phyloP scores from a whole-genome alignment of 2,329 filamentous ascomycete genomes.

The Trichoderma brevicompactum region DNA sequence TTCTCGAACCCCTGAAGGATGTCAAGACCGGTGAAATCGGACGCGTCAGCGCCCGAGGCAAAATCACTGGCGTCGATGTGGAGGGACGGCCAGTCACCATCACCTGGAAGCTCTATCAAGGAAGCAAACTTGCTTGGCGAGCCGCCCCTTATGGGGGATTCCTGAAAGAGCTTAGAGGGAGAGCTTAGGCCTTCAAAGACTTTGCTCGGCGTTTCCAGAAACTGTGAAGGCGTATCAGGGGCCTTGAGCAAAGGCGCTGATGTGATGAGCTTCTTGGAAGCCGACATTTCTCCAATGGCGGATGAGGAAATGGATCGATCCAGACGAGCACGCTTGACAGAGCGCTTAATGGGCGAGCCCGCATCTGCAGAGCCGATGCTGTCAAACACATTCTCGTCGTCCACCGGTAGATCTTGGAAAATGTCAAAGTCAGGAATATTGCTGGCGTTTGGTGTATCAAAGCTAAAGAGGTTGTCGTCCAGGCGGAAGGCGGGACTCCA shows the following conservation, averaged over 20 bases:
- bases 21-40: constrained; percentile 66
- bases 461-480: constrained; percentile 58
- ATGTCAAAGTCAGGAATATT: constrained; percentile 65
- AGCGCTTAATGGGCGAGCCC: constrained; percentile 70
- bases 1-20: constrained; percentile 77
- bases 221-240: constrained; percentile 46
- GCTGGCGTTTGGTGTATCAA: constrained; percentile 52
- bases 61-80: constrained; percentile 48
- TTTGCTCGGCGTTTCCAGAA: constrained; percentile 62
- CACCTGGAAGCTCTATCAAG: constrained; percentile 43
- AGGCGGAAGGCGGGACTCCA: constrained; percentile 72
- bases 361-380: constrained; percentile 54
- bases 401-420: constrained; percentile 52
- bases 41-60: constrained; percentile 51
- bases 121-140: constrained; percentile 58
- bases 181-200: constrained; percentile 59
- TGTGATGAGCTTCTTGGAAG: constrained; percentile 55
- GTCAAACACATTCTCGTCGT: constrained; percentile 40
- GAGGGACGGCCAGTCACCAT: constrained; percentile 47
- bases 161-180: constrained; percentile 56
- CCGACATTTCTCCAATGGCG: constrained; percentile 62
- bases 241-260: constrained; percentile 57
- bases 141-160: constrained; percentile 41
- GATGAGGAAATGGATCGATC: constrained; percentile 67
- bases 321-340: constrained; percentile 61